Percentiles rank a stretch among this genome's conserved stretches.
phyloP scores from a whole-genome alignment of 1,139 yeast species.

The Debaryomycetaceae sp. region DNA sequence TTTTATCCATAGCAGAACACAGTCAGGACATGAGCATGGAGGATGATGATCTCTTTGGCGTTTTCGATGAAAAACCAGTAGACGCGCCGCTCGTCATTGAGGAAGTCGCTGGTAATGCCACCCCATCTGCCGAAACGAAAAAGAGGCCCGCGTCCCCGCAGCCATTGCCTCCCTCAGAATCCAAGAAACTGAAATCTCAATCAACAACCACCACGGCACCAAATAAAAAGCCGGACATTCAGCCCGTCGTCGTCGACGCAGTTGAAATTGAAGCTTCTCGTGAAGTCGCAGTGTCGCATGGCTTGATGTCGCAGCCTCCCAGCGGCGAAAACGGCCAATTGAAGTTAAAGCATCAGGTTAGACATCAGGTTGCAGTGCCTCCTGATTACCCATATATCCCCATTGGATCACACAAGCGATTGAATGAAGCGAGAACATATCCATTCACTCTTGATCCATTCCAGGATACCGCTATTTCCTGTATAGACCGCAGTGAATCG shows the following conservation, averaged over 20 bases:
- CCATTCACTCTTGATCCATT: constrained; percentile 92
- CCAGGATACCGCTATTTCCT: constrained; percentile 91
- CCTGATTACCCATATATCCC: constrained; percentile 83
- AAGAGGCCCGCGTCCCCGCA: constrained; percentile 8
- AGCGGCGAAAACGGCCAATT: constrained; percentile 37
- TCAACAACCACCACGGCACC: no score
- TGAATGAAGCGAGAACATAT: constrained; percentile 70
- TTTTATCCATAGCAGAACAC: no score
- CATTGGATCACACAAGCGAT: constrained; percentile 72
- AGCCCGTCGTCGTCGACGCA: constrained; percentile 78
- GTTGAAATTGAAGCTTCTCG: constrained; percentile 87
- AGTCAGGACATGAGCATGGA: no score
- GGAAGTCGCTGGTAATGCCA: background rate
- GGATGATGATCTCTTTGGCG: constrained; percentile 56
- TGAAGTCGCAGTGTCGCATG: constrained; percentile 73
- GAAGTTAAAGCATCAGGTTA: constrained; percentile 79
- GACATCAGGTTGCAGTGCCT: constrained; percentile 96
- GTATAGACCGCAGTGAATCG: constrained; percentile 90
- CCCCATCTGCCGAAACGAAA: constrained; percentile 4
- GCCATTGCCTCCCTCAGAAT: constrained; percentile 2
- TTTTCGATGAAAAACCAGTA: constrained; percentile 48
- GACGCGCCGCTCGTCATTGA: constrained; percentile 22
- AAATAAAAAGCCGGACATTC: constrained; percentile 18
- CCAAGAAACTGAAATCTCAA: constrained; percentile 1
- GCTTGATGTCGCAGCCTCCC: constrained; percentile 34